These are phyloP conservation scores for Incumbomyces delicatus DNA, from an alignment of 2,329 filamentous ascomycete species.

Conservation along the genomic window DNA sequence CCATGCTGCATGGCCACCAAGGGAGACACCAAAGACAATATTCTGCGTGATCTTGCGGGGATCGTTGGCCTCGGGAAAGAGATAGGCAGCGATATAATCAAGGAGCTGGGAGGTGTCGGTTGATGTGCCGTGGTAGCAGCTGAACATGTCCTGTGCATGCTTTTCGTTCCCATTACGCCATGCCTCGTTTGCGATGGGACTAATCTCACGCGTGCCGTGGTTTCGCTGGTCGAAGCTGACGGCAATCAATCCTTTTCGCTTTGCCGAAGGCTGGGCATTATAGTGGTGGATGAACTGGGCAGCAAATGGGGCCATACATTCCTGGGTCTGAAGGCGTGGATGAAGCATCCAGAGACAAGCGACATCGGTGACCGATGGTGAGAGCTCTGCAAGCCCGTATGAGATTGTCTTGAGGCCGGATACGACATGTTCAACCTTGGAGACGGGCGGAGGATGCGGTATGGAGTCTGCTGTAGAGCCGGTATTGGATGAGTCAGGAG, in stretches of 20 bases:
- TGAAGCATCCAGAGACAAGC: conserved; percentile 89
- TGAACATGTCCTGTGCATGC: conserved; percentile 91
- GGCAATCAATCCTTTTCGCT: conserved; percentile 57
- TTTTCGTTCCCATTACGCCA: conserved; percentile 70
- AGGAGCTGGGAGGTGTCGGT: conserved; percentile 67
- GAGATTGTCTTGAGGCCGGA: conserved; percentile 69
- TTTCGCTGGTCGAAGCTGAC: conserved; percentile 88
- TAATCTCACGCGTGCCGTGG: conserved; percentile 66
- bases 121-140: conserved; percentile 51
- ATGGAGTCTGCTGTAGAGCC: conserved; percentile 18
- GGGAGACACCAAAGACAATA: conserved; percentile 68
- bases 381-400: conserved; percentile 69
- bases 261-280: conserved; percentile 35
- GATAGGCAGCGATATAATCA: conserved; percentile 65
- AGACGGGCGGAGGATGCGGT: conserved; percentile 16
- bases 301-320: conserved; percentile 67
- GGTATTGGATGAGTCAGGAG: conserved; percentile 8
- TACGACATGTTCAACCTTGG: conserved; percentile 51
- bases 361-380: conserved; percentile 44
- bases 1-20: conserved; percentile 86
- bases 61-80: conserved; percentile 43
- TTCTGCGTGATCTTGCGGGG: conserved; percentile 48
- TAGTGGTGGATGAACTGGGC: conserved; percentile 58
- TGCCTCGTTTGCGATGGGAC: conserved; percentile 58
- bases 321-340: conserved; percentile 60